A percentile compares a stretch with the other conserved stretches of the same genome.
phyloP scores from a whole-genome alignment of 805 yeast genomes.

The Yamadazyma tumulicola region DNA sequence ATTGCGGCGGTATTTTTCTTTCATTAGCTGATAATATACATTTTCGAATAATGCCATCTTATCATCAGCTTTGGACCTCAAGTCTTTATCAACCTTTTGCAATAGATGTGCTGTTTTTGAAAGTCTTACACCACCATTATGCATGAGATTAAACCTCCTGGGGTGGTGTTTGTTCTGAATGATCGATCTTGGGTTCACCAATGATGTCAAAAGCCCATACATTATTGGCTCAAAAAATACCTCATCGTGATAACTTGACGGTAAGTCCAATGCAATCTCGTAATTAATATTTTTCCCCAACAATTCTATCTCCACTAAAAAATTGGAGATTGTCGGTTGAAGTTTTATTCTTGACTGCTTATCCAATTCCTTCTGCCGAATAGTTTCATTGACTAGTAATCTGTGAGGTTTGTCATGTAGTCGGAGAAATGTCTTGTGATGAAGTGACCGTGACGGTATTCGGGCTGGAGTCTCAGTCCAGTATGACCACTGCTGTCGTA shows the following conservation, averaged over 20 bases:
- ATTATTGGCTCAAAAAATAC: conserved; percentile 3
- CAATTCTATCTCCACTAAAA: conserved; percentile 10
- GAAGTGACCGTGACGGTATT: conserved; percentile 6
- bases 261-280: background rate
- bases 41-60: no score
- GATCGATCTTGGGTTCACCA: no score
- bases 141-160: no score
- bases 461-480: background rate
- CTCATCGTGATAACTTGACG: background rate
- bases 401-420: conserved; percentile 18
- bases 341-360: conserved; percentile 4
- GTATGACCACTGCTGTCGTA: background rate
- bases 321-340: conserved; percentile 8
- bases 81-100: no score
- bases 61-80: no score
- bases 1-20: no score
- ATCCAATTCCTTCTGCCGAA: conserved; percentile 12
- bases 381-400: conserved; percentile 12
- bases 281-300: background rate
- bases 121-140: no score
- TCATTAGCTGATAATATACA: no score
- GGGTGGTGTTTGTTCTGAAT: no score
- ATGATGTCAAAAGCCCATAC: conserved; percentile 5
- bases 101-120: no score
- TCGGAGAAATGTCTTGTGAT: background rate